These are phyloP conservation scores for Trichosanthes cucumerina DNA, from an alignment of 306 rosid genomes.

Conservation along the genomic window DNA sequence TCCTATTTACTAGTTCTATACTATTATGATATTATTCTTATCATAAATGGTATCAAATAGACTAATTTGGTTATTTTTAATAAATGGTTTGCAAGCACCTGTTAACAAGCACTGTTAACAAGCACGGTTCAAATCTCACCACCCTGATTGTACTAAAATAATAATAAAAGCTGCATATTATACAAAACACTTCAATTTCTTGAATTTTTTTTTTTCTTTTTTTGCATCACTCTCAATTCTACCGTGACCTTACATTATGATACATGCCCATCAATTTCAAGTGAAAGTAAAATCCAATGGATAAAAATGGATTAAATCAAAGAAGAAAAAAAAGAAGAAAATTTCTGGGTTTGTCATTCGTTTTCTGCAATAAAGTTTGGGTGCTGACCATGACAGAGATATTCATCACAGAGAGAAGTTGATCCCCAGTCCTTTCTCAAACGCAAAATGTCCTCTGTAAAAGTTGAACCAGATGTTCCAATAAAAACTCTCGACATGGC, in stretches of 20 bases:
- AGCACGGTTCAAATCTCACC: too few species aligned
- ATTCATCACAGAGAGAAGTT: constrained; percentile 75
- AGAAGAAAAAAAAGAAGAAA: not conserved
- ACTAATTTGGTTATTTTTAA: too few species aligned
- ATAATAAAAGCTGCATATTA: too few species aligned
- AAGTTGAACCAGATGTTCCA: constrained; percentile 94
- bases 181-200: not conserved
- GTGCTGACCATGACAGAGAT: constrained; percentile 83
- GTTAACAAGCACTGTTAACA: too few species aligned
- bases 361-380: constrained; percentile 68
- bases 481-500: constrained; percentile 87
- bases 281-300: not conserved
- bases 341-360: constrained; percentile 37
- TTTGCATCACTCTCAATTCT: not conserved
- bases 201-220: not conserved
- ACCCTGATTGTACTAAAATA: too few species aligned
- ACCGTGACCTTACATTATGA: not conserved
- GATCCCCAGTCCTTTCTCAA: constrained; percentile 86
- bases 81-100: too few species aligned
- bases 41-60: too few species aligned
- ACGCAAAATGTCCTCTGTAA: constrained; percentile 88
- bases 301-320: not conserved
- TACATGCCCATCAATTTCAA: not conserved
- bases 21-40: too few species aligned
- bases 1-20: too few species aligned